Conservation (phyloP, 148 eudicot genomes). For the Beta vulgaris region DNA sequence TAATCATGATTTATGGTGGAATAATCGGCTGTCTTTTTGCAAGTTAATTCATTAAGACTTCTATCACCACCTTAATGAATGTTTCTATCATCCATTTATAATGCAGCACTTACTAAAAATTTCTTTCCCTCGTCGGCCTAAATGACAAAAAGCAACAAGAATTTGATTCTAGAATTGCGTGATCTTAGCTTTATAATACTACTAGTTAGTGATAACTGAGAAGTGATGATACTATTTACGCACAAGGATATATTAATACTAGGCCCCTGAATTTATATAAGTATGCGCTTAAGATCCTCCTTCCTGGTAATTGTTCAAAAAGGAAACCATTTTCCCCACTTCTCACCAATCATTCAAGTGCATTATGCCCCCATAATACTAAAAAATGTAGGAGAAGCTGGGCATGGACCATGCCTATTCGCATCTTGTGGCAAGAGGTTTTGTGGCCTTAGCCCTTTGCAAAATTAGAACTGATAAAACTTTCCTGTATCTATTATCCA, state of each 20-base stretch:
- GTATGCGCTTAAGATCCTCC: neutral
- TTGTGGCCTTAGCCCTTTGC: too few species aligned
- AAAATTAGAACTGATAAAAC: too few species aligned
- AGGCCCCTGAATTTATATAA: neutral
- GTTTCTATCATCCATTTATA: neutral
- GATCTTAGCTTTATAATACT: neutral
- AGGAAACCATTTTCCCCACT: neutral
- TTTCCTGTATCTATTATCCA: too few species aligned
- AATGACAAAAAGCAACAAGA: conserved; percentile 5
- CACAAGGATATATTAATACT: neutral
- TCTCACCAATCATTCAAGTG: too few species aligned
- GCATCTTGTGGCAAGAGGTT: too few species aligned
- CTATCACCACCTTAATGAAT: neutral
- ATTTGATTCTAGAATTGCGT: neutral
- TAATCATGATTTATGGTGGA: neutral
- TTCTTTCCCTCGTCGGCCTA: neutral
- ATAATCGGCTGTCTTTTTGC: neutral
- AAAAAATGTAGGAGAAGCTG: too few species aligned
- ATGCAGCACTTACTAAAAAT: neutral
- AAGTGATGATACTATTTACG: too few species aligned
- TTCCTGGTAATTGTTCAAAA: neutral
- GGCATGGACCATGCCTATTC: too few species aligned
- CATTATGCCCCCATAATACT: too few species aligned
- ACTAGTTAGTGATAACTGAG: neutral
- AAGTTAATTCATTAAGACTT: conserved; percentile 2